Conservation (phyloP, 2,329 filamentous ascomycete species). For the Paecilomyces dactylethromorphus region DNA sequence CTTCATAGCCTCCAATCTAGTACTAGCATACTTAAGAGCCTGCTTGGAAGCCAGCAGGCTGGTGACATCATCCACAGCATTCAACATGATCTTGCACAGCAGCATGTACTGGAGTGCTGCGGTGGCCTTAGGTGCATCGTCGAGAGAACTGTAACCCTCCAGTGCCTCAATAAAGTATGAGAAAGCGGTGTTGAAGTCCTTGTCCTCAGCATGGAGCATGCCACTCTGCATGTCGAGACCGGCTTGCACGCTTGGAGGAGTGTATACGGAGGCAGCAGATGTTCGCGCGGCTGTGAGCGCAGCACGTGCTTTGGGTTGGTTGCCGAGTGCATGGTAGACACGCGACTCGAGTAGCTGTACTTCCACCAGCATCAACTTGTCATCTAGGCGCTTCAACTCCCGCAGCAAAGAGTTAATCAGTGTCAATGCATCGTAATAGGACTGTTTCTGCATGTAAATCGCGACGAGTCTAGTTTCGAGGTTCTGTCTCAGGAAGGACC, state of each 20-base stretch:
- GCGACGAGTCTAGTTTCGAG: slow-evolving; percentile 91
- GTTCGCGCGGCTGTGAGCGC: slow-evolving; percentile 91
- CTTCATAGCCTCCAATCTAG: slow-evolving; percentile 98
- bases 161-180: slow-evolving; percentile 99
- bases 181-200: slow-evolving; percentile 97
- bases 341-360: slow-evolving; percentile 95
- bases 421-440: slow-evolving; percentile 93
- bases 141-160: slow-evolving; percentile 91
- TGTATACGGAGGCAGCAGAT: slow-evolving; percentile 94
- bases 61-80: slow-evolving; percentile 92
- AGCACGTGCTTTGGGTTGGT: slow-evolving; percentile 90
- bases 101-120: slow-evolving; percentile 98
- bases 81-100: slow-evolving; percentile 99
- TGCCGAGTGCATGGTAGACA: slow-evolving; percentile 95
- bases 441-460: slow-evolving; percentile 94
- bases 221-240: slow-evolving; percentile 98
- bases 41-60: slow-evolving; percentile 93
- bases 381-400: slow-evolving; percentile 95
- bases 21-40: slow-evolving; percentile 90
- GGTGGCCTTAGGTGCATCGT: slow-evolving; percentile 84
- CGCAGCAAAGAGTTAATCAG: slow-evolving; percentile 94
- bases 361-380: slow-evolving; percentile 96
- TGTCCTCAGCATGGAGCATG: slow-evolving; percentile 97
- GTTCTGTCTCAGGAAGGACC: slow-evolving; percentile 94
- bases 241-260: slow-evolving; percentile 87